Evolutionary conservation across 2,329 filamentous ascomycete genomes (phyloP).

Genomic region (Cephalotrichum gorgonifer): DNA sequence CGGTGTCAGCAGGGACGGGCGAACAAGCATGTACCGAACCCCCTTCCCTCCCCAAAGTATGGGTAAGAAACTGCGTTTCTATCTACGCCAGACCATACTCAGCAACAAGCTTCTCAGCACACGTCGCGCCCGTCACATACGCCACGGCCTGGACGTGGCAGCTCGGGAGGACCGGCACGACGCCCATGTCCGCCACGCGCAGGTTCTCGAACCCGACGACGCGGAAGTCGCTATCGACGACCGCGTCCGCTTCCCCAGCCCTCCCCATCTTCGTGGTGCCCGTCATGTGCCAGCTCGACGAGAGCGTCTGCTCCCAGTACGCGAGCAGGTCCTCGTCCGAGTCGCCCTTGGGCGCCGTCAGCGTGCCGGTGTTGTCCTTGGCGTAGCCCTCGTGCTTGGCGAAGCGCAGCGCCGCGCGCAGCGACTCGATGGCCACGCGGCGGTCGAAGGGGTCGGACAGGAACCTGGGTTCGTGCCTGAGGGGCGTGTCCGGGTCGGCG

Average conservation of each 20-base stretch:
- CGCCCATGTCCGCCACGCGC: constrained; percentile 18
- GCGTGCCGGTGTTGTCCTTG: constrained; percentile 28
- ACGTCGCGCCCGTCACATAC: constrained; percentile 39
- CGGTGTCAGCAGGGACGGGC: too few relatives aligned
- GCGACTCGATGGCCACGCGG: constrained; percentile 34
- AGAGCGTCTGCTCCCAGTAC: constrained; percentile 30
- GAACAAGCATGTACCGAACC: too few relatives aligned
- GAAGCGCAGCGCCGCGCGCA: constrained; percentile 30
- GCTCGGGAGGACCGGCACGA: constrained; percentile 13
- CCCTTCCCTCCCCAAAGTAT: too few relatives aligned
- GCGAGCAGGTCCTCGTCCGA: constrained; percentile 42
- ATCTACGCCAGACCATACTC: not conserved
- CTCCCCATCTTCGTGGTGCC: constrained; percentile 49
- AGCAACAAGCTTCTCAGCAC: constrained; percentile 32
- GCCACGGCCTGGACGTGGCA: constrained; percentile 31
- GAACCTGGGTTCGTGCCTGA: constrained; percentile 42
- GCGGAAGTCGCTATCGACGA: constrained; percentile 20
- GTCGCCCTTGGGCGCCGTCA: constrained; percentile 32
- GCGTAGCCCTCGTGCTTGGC: constrained; percentile 30
- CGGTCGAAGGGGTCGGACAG: constrained; percentile 44
- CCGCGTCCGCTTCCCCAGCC: constrained; percentile 23
- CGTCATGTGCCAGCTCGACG: constrained; percentile 43
- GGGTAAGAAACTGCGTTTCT: too few relatives aligned
- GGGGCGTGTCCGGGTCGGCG: constrained; percentile 35
- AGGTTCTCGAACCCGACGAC: constrained; percentile 22